Conservation (phyloP, 352 stramenopile genomes). For the Pythium phragmiticola region DNA sequence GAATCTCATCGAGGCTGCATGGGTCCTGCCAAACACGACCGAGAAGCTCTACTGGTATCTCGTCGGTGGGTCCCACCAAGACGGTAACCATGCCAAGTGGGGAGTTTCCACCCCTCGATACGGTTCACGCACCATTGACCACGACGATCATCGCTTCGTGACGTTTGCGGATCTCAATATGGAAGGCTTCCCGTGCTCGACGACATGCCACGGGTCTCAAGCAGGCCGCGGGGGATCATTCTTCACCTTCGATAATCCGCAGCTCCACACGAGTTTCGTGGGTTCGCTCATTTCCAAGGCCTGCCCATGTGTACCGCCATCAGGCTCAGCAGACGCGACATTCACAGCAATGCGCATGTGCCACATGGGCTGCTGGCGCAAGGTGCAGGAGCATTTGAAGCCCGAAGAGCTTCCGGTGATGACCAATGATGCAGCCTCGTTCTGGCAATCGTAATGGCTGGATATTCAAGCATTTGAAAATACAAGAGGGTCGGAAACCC, state of each 20-base stretch:
- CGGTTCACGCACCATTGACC: neutral
- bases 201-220: constrained; percentile 66
- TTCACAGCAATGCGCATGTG: constrained; percentile 67
- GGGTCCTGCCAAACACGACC: constrained; percentile 34
- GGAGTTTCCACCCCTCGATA: constrained; percentile 54
- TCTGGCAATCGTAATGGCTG: constrained; percentile 31
- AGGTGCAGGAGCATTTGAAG: constrained; percentile 42
- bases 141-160: constrained; percentile 23
- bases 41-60: constrained; percentile 63
- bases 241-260: constrained; percentile 45
- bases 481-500: neutral
- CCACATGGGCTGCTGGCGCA: constrained; percentile 58
- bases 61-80: constrained; percentile 42
- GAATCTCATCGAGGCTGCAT: constrained; percentile 70
- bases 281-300: constrained; percentile 40
- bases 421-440: constrained; percentile 55
- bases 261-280: constrained; percentile 54
- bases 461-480: neutral
- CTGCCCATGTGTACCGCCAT: constrained; percentile 38
- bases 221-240: constrained; percentile 70
- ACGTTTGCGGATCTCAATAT: constrained; percentile 82
- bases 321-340: constrained; percentile 1
- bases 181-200: constrained; percentile 81
- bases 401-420: constrained; percentile 41
- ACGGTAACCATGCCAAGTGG: constrained; percentile 80